phyloP scores from a whole-genome alignment of 495 filamentous ascomycete species.

The Diplogelasinospora grovesii region DNA sequence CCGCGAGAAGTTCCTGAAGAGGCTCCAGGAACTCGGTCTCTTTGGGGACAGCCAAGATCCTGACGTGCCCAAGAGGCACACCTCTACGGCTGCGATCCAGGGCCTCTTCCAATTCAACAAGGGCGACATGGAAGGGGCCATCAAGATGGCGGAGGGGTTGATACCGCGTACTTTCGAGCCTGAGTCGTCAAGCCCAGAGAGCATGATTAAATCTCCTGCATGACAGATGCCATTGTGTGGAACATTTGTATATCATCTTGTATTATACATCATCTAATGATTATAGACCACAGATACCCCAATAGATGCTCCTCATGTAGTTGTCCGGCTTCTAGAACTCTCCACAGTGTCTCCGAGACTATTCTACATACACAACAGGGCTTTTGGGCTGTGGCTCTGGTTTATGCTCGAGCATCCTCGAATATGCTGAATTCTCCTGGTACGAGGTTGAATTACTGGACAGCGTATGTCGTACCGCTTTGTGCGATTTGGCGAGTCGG shows the following conservation, averaged over 20 bases:
- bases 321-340: no score
- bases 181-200: constrained; percentile 21
- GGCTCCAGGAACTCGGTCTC: constrained; percentile 43
- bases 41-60: constrained; percentile 35
- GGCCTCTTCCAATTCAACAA: constrained; percentile 94
- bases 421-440: no score
- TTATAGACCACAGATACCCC: constrained; percentile 13
- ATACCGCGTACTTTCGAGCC: constrained; percentile 46
- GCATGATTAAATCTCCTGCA: constrained; percentile 23
- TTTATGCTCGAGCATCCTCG: no score
- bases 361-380: no score
- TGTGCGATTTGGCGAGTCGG: no score
- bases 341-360: no score
- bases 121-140: constrained; percentile 78
- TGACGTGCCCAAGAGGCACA: constrained; percentile 41
- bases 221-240: constrained; percentile 3
- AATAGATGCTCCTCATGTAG: no score
- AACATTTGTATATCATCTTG: constrained; percentile 7
- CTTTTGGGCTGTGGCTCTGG: no score
- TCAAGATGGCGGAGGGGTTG: constrained; percentile 67
- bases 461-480: no score
- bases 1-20: constrained; percentile 46
- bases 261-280: constrained; percentile 1
- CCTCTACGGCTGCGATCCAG: constrained; percentile 85
- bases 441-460: no score